These are phyloP conservation scores for Sclerospora graminicola DNA, from an alignment of 352 stramenopile species.

Conservation along the genomic window DNA sequence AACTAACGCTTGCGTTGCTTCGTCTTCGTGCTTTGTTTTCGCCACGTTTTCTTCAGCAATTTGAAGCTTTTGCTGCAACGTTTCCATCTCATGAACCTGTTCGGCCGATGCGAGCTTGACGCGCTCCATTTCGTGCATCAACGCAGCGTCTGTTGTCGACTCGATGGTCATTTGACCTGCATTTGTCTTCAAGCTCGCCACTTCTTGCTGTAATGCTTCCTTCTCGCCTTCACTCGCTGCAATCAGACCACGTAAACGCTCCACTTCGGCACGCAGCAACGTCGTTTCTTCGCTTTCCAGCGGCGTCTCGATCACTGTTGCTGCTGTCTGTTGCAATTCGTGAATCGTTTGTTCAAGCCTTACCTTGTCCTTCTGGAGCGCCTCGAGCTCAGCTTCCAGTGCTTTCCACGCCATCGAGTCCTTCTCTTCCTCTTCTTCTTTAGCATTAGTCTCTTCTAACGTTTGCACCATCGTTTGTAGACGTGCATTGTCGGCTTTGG, in stretches of 20 bases:
- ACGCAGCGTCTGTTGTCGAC: slow-evolving; percentile 11
- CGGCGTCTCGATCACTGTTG: slow-evolving; percentile 1
- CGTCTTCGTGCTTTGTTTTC: slow-evolving; percentile 13
- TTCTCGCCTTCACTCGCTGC: slow-evolving; percentile 11
- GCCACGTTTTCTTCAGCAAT: slow-evolving; percentile 13
- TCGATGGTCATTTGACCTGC: slow-evolving; percentile 5
- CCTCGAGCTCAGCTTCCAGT: no score
- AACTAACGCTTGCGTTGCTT: slow-evolving; percentile 17
- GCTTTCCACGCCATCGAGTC: no score
- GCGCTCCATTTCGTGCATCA: slow-evolving; percentile 51
- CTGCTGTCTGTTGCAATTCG: slow-evolving; percentile 5
- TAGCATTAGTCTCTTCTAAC: no score
- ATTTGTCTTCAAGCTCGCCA: slow-evolving; percentile 16
- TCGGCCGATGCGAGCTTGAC: slow-evolving; percentile 50
- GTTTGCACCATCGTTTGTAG: no score
- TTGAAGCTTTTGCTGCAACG: slow-evolving; percentile 30
- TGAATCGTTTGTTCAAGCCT: slow-evolving; percentile 13
- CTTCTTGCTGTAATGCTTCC: slow-evolving; percentile 16
- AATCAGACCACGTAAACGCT: slow-evolving; percentile 9
- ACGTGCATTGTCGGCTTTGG: slow-evolving; percentile 7
- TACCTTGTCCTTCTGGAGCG: no score
- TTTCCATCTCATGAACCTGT: slow-evolving; percentile 26
- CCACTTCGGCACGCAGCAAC: slow-evolving; percentile 12
- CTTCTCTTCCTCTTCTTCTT: no score
- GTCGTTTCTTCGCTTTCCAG: slow-evolving; percentile 7